These are phyloP conservation scores for Cicer judaicum DNA, from an alignment of 306 rosid genomes.

Conservation along the genomic window DNA sequence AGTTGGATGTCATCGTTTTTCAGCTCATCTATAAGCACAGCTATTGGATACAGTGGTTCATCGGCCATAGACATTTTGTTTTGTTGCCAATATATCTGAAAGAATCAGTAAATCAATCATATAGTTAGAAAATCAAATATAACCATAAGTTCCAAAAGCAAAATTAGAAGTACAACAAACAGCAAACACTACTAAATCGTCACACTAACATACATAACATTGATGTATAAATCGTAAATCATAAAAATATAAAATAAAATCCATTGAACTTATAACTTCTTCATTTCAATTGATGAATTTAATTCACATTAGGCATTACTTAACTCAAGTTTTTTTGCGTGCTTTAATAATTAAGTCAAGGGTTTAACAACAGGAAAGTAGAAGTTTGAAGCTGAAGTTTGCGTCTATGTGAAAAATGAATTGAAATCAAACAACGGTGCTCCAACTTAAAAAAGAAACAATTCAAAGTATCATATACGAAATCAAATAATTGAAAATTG, in stretches of 20 bases:
- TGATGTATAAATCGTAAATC: neutral
- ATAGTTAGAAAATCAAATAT: constrained; percentile 13
- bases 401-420: neutral
- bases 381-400: constrained; percentile 28
- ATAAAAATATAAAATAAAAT: neutral
- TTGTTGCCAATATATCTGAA: constrained; percentile 47
- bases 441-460: neutral
- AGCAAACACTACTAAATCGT: neutral
- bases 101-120: constrained; percentile 42
- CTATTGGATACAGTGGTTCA: constrained; percentile 95
- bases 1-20: constrained; percentile 95
- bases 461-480: neutral
- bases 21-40: constrained; percentile 92
- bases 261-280: constrained; percentile 2
- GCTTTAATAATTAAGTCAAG: neutral
- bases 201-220: neutral
- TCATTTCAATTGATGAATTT: neutral
- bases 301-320: neutral
- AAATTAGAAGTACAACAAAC: constrained; percentile 12
- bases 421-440: neutral
- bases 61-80: constrained; percentile 66
- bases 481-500: constrained; percentile 6
- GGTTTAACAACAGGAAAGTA: neutral
- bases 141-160: neutral
- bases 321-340: neutral